Evolutionary conservation across 1,284 basidiomycete genomes (phyloP), one percentile per base, ranked within the genome.

Genomic region (Tremellales sp.): DNA sequence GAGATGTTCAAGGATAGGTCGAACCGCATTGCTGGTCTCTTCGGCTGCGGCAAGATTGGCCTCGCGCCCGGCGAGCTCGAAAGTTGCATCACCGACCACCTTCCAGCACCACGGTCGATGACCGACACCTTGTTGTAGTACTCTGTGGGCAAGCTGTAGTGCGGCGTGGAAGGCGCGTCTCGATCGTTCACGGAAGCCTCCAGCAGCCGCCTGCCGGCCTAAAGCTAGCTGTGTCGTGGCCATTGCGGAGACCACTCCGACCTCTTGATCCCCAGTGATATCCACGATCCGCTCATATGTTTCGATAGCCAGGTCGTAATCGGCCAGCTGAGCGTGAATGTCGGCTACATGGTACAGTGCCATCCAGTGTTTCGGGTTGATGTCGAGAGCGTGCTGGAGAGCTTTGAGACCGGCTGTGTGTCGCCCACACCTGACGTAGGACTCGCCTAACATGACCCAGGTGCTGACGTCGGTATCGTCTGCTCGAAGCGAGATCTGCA

Each of bases 371-470:
- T 80, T 70, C 1, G 84, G 80, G 26, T 76, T 73, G 44, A 94
- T 78, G 54, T 85, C 81, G 11, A 82, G 80, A 0, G 89, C 89
- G 46, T 81, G 84, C 11, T 79, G 76, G 26, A 97, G 82, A 1
- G 92, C 86, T 70, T 96, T 97, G 52, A 97, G 76, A 1, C 91
- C 89, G 2, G 96, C 94, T 11, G 84, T 84, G 58, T 92, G 87
- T 26, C 89, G 82, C 6, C 94, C 93, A 12, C 88, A 86, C 62
- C 82, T 85, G 54, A 83, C 83, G 61, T 98, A 98, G 0, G 90
- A 87, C 69, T 97, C 91, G 4, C 94, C 94, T 0, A 99, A 80
- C 49, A 89, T 83, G 17, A 92, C 78, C 94, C 93, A 97, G 22
- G 85, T 83, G 24, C 84, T 72, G 8, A 82, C 79, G 67, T 97